These are phyloP conservation scores for Alternaria novae-zelandiae DNA, from an alignment of 2,329 filamentous ascomycete species.

Conservation along the genomic window DNA sequence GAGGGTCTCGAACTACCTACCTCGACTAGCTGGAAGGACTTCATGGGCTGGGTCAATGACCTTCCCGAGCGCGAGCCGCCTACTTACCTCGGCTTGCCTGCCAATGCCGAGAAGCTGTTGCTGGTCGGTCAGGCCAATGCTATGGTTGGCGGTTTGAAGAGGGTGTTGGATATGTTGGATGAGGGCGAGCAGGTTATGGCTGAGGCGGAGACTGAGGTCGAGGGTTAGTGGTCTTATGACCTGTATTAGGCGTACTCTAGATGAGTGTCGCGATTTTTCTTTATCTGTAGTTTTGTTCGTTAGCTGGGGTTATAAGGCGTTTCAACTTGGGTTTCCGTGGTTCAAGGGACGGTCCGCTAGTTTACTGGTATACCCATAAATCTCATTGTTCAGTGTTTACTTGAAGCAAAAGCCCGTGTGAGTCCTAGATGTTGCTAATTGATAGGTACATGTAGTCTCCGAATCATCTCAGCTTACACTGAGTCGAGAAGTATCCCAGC, in stretches of 20 bases:
- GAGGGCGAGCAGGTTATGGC: constrained; percentile 91
- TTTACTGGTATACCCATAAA: neutral
- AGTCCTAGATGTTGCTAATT: neutral
- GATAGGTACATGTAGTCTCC: neutral
- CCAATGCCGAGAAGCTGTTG: constrained; percentile 94
- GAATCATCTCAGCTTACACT: neutral
- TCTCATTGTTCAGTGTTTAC: neutral
- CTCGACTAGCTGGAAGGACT: constrained; percentile 83
- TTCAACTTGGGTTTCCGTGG: neutral
- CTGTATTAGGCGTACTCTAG: neutral
- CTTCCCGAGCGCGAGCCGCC: constrained; percentile 95
- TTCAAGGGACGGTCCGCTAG: neutral
- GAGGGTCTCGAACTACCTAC: constrained; percentile 75
- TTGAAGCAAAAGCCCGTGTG: neutral
- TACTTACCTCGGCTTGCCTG: constrained; percentile 89
- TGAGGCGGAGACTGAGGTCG: constrained; percentile 53
- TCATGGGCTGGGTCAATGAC: constrained; percentile 87
- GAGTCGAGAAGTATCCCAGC: neutral
- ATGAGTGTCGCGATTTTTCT: neutral
- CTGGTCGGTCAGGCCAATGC: constrained; percentile 85
- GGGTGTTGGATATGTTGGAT: constrained; percentile 86
- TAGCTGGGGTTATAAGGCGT: neutral
- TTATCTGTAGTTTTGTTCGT: neutral
- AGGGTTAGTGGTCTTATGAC: neutral
- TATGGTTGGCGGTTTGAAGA: constrained; percentile 82